phyloP scores from a whole-genome alignment of 805 yeast species.

The Saccharomyces kudriavzevii region DNA sequence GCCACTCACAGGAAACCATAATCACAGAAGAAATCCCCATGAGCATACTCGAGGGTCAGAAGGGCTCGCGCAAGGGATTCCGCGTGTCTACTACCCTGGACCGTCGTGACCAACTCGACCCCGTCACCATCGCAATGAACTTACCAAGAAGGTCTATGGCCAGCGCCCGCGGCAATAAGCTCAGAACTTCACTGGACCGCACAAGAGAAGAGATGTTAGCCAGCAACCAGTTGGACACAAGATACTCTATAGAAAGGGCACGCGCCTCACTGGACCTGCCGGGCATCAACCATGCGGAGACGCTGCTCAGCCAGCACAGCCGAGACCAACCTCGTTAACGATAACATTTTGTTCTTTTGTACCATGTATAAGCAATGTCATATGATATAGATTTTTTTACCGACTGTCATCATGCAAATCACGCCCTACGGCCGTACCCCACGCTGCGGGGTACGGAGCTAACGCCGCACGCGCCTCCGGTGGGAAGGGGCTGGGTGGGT shows the following conservation, averaged over 20 bases:
- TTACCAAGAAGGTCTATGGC: constrained; percentile 6
- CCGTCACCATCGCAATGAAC: background rate
- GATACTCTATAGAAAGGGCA: constrained; percentile 35
- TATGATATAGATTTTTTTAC: background rate
- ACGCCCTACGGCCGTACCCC: background rate
- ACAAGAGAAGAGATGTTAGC: constrained; percentile 33
- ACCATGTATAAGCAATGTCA: background rate
- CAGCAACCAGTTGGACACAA: constrained; percentile 31
- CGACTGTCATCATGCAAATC: background rate
- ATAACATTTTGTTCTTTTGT: background rate
- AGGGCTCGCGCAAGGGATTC: constrained; percentile 19
- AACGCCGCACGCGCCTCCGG: background rate
- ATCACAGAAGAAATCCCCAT: constrained; percentile 35
- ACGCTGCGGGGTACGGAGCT: background rate
- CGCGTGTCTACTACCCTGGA: background rate
- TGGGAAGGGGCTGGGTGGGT: background rate
- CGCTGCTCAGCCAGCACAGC: constrained; percentile 5
- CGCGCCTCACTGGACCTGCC: constrained; percentile 36
- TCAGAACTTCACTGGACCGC: constrained; percentile 33
- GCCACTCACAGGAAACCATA: constrained; percentile 23
- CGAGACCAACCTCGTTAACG: background rate
- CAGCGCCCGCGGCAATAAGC: constrained; percentile 15
- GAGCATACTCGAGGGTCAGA: constrained; percentile 18
- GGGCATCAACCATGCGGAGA: constrained; percentile 34
- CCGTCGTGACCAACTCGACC: background rate